Conservation (phyloP, 345 rosid species). For the Melaleuca quinquenervia region DNA sequence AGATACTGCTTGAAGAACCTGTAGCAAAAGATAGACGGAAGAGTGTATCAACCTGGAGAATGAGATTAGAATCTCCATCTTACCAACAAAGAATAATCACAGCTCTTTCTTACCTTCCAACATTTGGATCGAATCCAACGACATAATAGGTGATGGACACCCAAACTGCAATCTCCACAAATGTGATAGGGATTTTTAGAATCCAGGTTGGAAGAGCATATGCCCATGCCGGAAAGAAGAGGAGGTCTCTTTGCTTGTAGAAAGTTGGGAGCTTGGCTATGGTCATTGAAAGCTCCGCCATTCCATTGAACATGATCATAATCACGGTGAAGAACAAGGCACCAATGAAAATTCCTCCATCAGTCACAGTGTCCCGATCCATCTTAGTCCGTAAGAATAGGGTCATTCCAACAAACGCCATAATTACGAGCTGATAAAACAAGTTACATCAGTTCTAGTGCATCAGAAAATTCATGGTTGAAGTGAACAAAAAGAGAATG, state of each 20-base stretch:
- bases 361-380: neutral
- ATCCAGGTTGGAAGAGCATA: slow-evolving; percentile 38
- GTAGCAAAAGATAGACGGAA: neutral
- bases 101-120: slow-evolving; percentile 16
- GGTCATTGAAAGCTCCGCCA: slow-evolving; percentile 25
- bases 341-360: slow-evolving; percentile 23
- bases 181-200: slow-evolving; percentile 25
- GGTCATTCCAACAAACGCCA: slow-evolving; percentile 25
- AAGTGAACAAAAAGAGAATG: neutral
- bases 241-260: slow-evolving; percentile 40
- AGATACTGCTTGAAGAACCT: slow-evolving; percentile 31
- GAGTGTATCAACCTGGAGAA: neutral
- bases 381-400: slow-evolving; percentile 22
- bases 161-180: slow-evolving; percentile 29
- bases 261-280: slow-evolving; percentile 32
- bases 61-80: neutral
- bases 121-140: slow-evolving; percentile 32
- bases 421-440: slow-evolving; percentile 4
- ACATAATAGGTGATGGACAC: slow-evolving; percentile 25
- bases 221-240: slow-evolving; percentile 36
- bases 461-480: neutral
- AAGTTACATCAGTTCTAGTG: neutral
- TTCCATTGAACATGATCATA: slow-evolving; percentile 19
- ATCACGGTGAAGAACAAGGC: slow-evolving; percentile 20
- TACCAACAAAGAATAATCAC: neutral